Conservation (phyloP, 257 asterid genomes). For the Osmanthus fragrans region DNA sequence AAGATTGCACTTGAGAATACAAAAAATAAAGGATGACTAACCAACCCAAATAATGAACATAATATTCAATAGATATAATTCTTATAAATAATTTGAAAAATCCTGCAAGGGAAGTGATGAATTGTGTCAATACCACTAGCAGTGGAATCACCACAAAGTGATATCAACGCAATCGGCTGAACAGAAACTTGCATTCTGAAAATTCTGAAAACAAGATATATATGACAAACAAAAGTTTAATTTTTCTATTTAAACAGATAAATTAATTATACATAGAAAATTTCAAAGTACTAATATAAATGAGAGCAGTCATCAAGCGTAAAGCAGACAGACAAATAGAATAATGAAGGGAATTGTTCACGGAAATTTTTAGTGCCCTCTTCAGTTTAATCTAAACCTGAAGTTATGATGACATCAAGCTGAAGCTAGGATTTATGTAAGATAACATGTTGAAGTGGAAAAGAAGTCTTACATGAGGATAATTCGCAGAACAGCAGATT, state of each 20-base stretch:
- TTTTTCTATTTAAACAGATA: not conserved
- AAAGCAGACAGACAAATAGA: not conserved
- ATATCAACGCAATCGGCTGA: not conserved
- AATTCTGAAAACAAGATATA: not conserved
- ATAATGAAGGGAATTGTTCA: not conserved
- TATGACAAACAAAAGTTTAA: not conserved
- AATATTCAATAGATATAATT: not conserved
- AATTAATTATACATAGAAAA: not conserved
- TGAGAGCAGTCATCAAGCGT: not conserved
- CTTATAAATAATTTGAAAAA: not conserved
- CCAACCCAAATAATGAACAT: not conserved
- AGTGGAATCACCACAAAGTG: not conserved
- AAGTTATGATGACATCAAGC: not conserved
- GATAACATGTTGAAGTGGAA: not conserved
- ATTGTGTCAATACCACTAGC: not conserved
- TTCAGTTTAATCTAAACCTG: not conserved
- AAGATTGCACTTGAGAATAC: slow-evolving; percentile 14
- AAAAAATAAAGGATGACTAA: not conserved
- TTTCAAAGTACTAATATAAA: not conserved
- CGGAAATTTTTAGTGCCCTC: not conserved
- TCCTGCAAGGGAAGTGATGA: not conserved
- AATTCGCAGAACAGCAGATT: slow-evolving; percentile 33
- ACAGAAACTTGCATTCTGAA: not conserved
- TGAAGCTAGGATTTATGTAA: not conserved
- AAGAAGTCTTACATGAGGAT: slow-evolving; percentile 37